Base-by-base conservation (phyloP, 148 eudicot genomes). In the Diospyros kaki region DNA sequence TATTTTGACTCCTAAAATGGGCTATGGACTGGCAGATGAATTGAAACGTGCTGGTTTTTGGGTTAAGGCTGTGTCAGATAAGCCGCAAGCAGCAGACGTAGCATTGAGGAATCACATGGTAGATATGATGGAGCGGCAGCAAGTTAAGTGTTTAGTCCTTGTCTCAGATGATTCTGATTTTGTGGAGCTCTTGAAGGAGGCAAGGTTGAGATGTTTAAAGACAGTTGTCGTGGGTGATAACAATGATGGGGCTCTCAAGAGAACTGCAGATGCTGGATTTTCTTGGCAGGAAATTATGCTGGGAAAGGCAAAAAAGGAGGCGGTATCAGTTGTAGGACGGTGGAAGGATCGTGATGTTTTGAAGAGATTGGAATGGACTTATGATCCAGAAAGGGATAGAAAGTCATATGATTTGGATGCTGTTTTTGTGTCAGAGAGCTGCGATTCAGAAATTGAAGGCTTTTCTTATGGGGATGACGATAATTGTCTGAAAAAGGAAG, bases 151-250 rank as follows among this genome's bases (percentile, higher is more conserved):
- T 58, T 4, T 91, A 75, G 88, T 93, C 43, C 86, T 93, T 76
- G 98, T 93, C 41, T 93, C 98, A 0, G 92, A 89, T 82, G 98
- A 93, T 86, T 82, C 88, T 0, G 89, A 86, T 79, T 93, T 89
- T 81, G 75, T 75, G 51, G 83, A 80, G 54, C 84, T 93, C 48
- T 81, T 93, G 79, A 79, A 82, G 79, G 98, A 91, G 81, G 96
- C 94, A 52, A 91, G 73, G 67, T 82, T 86, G 85, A 91, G 98
- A 83, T 88, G 98, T 69, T 58, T 93, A 28, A 91, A 86, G 86
- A 93, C 96, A 5, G 91, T 93, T 53, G 96, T 89, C 75, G 89
- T 93, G 2, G 96, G 98, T 42, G 94, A 91, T 83, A 69, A 14
- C n/a, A 77, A 78, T 55, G 89, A 85, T 54, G 96, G 94, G 58